These are phyloP conservation scores for Hypomontagnella submonticulosa DNA, from an alignment of 495 filamentous ascomycete genomes.

Conservation along the genomic window DNA sequence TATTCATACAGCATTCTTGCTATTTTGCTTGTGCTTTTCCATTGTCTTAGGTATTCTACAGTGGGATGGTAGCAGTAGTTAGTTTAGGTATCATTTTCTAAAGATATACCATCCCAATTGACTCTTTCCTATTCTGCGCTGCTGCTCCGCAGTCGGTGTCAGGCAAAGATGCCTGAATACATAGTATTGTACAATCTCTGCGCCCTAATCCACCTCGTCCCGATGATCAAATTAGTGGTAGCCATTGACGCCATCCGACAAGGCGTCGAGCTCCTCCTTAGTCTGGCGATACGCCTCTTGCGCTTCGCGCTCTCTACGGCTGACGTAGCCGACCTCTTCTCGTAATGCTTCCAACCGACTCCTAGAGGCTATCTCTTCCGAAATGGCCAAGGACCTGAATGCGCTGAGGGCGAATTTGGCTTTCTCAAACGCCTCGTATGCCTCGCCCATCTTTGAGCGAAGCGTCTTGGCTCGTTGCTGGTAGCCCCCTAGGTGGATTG, in stretches of 20 bases:
- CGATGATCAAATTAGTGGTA: conserved; percentile 48
- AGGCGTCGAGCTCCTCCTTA: conserved; percentile 79
- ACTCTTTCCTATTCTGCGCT: neutral
- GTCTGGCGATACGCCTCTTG: conserved; percentile 83
- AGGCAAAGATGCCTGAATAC: neutral
- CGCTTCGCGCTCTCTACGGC: conserved; percentile 85
- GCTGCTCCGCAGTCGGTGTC: conserved; percentile 2
- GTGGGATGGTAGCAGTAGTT: conserved; percentile 6
- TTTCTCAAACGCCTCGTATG: conserved; percentile 78
- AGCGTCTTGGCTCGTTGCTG: conserved; percentile 85
- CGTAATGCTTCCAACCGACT: conserved; percentile 78
- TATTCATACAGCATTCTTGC: neutral
- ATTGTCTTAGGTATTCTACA: neutral
- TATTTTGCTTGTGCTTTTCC: neutral
- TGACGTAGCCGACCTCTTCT: conserved; percentile 85
- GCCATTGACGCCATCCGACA: conserved; percentile 57
- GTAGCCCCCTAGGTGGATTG: conserved; percentile 87
- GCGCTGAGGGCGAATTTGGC: conserved; percentile 75
- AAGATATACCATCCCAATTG: neutral
- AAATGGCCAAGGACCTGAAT: conserved; percentile 79
- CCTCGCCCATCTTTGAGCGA: conserved; percentile 82
- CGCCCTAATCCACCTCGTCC: neutral
- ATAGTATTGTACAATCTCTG: conserved; percentile 34
- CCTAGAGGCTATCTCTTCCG: conserved; percentile 79
- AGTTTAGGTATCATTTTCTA: conserved; percentile 20